Conservation (phyloP, 2,329 filamentous ascomycete genomes). For the Colletotrichum salicis region DNA sequence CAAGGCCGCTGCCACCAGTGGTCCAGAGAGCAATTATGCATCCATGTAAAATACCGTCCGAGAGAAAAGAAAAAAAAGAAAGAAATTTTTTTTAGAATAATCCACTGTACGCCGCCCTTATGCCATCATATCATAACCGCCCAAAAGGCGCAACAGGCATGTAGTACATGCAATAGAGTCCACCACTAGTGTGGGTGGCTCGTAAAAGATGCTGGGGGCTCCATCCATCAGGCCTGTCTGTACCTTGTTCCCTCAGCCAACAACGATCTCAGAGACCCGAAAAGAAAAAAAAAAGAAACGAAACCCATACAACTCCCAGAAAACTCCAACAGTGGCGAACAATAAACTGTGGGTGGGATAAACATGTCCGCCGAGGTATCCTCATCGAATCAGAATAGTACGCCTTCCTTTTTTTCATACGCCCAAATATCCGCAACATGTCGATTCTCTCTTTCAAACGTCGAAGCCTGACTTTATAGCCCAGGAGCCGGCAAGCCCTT, state of each 20-base stretch:
- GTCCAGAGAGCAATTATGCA: constrained; percentile 4
- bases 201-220: neutral
- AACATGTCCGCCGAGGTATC: constrained; percentile 25
- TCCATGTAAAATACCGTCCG: neutral
- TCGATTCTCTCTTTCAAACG: neutral
- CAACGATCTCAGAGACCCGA: neutral
- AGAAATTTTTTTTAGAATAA: no score
- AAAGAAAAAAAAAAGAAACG: neutral
- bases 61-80: neutral
- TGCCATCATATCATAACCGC: constrained; percentile 23
- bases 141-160: neutral
- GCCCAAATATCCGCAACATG: neutral
- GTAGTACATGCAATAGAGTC: neutral
- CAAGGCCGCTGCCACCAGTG: constrained; percentile 7
- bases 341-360: neutral
- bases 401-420: constrained; percentile 10
- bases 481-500: constrained; percentile 22
- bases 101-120: constrained; percentile 28
- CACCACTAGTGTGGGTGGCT: neutral
- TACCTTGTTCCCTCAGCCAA: neutral
- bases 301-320: neutral
- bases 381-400: constrained; percentile 29
- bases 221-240: neutral
- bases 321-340: constrained; percentile 14
- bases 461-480: constrained; percentile 21